Conservation (phyloP, 371 early-diverging fungal genomes). For the Mortierella sp. region DNA sequence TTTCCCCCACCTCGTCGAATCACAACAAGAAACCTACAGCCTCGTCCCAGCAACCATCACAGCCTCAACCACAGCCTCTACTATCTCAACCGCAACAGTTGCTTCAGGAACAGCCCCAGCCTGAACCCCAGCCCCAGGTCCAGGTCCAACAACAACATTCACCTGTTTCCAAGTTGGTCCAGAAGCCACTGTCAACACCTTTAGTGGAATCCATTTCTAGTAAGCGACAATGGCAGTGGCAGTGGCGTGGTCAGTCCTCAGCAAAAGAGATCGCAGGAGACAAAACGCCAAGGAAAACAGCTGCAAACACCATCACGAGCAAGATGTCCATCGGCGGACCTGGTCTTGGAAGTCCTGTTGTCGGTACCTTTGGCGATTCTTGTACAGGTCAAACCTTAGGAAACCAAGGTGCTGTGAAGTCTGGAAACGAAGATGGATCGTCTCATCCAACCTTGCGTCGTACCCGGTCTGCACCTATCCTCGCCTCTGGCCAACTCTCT, state of each 20-base stretch:
- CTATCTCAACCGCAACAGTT: not conserved
- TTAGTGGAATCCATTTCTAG: not conserved
- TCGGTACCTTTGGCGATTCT: not conserved
- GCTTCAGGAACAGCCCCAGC: not conserved
- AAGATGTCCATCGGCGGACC: not conserved
- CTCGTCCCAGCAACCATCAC: conserved; percentile 10
- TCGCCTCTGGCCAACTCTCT: conserved; percentile 41
- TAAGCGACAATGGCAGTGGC: conserved; percentile 21
- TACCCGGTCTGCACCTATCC: conserved; percentile 41
- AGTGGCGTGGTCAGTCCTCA: conserved; percentile 10
- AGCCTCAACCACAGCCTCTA: not conserved
- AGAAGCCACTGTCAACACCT: not conserved
- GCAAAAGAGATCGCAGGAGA: conserved; percentile 2
- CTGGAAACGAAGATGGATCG: conserved; percentile 3
- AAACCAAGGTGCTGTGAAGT: not conserved
- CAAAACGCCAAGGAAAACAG: not conserved
- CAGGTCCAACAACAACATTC: not conserved
- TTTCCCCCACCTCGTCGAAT: conserved; percentile 9
- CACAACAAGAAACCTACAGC: conserved; percentile 10
- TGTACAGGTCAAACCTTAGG: not conserved
- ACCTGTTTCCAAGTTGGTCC: not conserved
- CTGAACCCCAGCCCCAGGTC: not conserved
- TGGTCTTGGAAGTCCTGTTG: not conserved
- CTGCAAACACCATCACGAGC: not conserved
- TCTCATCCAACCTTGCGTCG: conserved; percentile 27